Evolutionary conservation across 495 filamentous ascomycete species (phyloP).

Genomic region (Talaromyces liani): DNA sequence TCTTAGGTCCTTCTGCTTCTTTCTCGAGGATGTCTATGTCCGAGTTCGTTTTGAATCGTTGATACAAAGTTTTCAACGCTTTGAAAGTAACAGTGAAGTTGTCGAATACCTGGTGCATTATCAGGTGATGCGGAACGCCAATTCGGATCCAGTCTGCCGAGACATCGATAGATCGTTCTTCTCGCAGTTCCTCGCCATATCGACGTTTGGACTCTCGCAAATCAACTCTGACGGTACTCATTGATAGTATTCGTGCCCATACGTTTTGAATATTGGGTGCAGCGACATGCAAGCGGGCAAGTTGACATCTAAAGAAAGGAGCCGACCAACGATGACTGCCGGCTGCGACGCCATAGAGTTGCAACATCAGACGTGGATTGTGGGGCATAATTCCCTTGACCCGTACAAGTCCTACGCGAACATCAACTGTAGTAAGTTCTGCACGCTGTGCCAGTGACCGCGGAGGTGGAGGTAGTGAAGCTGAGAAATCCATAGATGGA

Average conservation of each 20-base stretch:
- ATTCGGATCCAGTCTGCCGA: conserved; percentile 78
- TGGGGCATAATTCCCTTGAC: conserved; percentile 81
- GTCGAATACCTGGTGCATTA: conserved; percentile 85
- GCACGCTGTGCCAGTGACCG: conserved; percentile 25
- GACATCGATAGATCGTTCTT: conserved; percentile 81
- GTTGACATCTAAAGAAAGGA: conserved; percentile 67
- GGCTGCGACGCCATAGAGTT: conserved; percentile 70
- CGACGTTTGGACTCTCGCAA: conserved; percentile 68
- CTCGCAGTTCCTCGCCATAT: conserved; percentile 46
- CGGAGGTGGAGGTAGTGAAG: conserved; percentile 21
- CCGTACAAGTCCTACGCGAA: conserved; percentile 72
- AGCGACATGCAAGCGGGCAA: conserved; percentile 77
- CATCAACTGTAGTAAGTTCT: conserved; percentile 75
- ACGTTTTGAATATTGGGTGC: conserved; percentile 70
- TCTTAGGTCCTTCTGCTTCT: conserved; percentile 73
- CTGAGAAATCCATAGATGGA: conserved; percentile 8
- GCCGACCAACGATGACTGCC: conserved; percentile 79
- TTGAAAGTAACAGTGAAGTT: conserved; percentile 86
- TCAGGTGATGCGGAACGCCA: conserved; percentile 88
- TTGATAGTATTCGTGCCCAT: conserved; percentile 78
- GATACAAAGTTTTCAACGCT: conserved; percentile 78
- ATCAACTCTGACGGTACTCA: conserved; percentile 74
- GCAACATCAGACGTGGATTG: conserved; percentile 85
- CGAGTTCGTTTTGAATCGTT: conserved; percentile 79
- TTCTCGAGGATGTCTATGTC: conserved; percentile 82